Conservation (phyloP, 2,329 filamentous ascomycete species). For the Trichoderma sp. region DNA sequence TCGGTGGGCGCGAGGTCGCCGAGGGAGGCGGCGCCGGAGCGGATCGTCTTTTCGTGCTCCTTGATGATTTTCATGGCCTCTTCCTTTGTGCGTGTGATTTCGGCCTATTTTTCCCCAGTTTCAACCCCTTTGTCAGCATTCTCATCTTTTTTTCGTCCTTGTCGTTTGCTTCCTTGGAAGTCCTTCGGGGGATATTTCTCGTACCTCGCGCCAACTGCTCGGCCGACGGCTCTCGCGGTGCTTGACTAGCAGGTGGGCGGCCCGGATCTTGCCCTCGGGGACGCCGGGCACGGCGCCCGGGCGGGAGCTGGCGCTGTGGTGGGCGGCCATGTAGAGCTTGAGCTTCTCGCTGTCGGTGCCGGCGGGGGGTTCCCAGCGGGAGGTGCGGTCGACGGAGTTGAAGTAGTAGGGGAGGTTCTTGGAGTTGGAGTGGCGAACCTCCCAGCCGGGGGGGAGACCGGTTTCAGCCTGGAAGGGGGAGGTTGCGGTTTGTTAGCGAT, state of each 20-base stretch:
- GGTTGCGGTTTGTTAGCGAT: too few relatives aligned
- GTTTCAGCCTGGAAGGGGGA: conserved; percentile 60
- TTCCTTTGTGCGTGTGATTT: conserved; percentile 86
- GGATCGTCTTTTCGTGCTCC: conserved; percentile 75
- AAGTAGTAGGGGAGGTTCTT: conserved; percentile 99
- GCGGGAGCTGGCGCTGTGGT: conserved; percentile 67
- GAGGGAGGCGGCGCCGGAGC: conserved; percentile 66
- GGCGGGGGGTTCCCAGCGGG: conserved; percentile 89
- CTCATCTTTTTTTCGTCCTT: too few relatives aligned
- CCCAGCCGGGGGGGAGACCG: conserved; percentile 85
- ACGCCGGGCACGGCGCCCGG: conserved; percentile 45
- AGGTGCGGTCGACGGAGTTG: conserved; percentile 82
- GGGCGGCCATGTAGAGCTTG: conserved; percentile 88
- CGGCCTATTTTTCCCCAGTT: conserved; percentile 50
- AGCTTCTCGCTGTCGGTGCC: conserved; percentile 90
- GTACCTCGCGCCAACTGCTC: conserved; percentile 84
- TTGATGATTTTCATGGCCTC: conserved; percentile 80
- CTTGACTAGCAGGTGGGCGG: conserved; percentile 91
- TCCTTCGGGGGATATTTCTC: conserved; percentile 29
- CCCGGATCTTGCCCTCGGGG: conserved; percentile 82
- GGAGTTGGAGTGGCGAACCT: conserved; percentile 96
- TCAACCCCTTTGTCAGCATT: conserved; percentile 14
- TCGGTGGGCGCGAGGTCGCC: conserved; percentile 85
- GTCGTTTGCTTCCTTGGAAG: too few relatives aligned
- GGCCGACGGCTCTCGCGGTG: conserved; percentile 85